These are phyloP conservation scores for Agaricus sinodeliciosus DNA, from an alignment of 768 basidiomycete species.

Conservation along the genomic window DNA sequence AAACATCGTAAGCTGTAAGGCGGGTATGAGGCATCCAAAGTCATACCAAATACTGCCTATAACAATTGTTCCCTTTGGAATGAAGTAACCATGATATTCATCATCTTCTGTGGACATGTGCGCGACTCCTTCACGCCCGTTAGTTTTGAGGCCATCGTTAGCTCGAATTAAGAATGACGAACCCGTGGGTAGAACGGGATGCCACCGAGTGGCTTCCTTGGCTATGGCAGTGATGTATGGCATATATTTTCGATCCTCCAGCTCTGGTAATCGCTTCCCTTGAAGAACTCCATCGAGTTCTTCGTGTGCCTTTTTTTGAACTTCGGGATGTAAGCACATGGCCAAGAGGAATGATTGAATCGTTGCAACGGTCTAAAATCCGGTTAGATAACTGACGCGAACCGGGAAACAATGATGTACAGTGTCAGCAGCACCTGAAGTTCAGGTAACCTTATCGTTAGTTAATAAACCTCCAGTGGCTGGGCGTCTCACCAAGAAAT, in stretches of 20 bases:
- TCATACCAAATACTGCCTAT: constrained; percentile 11
- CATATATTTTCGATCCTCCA: constrained; percentile 9
- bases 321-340: constrained; percentile 27
- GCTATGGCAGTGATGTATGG: constrained; percentile 14
- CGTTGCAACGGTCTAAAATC: constrained; percentile 21
- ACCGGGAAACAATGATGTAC: constrained; percentile 15
- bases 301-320: constrained; percentile 11
- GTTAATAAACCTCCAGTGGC: not conserved
- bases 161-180: not conserved
- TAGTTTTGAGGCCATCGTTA: not conserved
- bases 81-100: constrained; percentile 13
- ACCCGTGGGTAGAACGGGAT: constrained; percentile 6
- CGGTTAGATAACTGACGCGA: not conserved
- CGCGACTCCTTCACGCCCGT: constrained; percentile 3
- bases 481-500: constrained; percentile 22
- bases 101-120: constrained; percentile 10
- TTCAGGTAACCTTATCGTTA: not conserved
- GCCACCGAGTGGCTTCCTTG: constrained; percentile 12
- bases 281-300: constrained; percentile 15
- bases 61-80: constrained; percentile 13
- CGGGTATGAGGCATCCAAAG: not conserved
- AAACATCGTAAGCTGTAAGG: not conserved
- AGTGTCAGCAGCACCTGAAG: constrained; percentile 32
- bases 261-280: constrained; percentile 9
- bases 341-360: constrained; percentile 28